These are phyloP conservation scores for Parastagonospora nodorum DNA, from an alignment of 2,329 filamentous ascomycete species.

Conservation along the genomic window DNA sequence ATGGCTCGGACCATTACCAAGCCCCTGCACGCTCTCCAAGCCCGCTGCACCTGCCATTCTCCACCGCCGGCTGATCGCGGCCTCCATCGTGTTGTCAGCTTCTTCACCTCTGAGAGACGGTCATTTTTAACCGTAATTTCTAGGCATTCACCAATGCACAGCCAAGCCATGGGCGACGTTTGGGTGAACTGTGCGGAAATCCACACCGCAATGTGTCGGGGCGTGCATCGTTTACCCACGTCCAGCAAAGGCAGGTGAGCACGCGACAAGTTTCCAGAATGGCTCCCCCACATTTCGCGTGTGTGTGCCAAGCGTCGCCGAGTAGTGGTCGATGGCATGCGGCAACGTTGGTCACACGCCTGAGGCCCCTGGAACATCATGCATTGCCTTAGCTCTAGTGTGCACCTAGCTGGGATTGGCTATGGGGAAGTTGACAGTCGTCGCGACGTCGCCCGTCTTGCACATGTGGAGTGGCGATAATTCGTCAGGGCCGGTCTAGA, in stretches of 20 bases:
- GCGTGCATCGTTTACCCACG: background rate
- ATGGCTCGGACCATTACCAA: constrained; percentile 8
- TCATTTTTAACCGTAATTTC: background rate
- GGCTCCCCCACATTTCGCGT: constrained; percentile 2
- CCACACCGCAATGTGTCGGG: background rate
- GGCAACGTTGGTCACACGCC: constrained; percentile 28
- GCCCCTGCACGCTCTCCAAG: constrained; percentile 10
- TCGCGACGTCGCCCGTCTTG: background rate
- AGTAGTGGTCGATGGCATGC: constrained; percentile 1
- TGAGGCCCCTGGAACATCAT: constrained; percentile 23
- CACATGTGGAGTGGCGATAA: background rate
- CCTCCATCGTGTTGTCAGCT: constrained; percentile 8
- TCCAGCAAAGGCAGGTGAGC: constrained; percentile 22
- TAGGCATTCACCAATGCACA: background rate
- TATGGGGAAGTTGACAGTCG: constrained; percentile 1
- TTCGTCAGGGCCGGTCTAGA: too few species aligned
- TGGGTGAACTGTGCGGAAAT: background rate
- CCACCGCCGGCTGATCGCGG: constrained; percentile 21
- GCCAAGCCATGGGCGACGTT: background rate
- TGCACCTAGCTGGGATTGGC: constrained; percentile 17
- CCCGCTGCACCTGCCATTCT: constrained; percentile 5
- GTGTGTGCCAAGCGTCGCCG: background rate
- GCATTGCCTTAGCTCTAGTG: constrained; percentile 11
- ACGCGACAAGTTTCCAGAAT: constrained; percentile 26
- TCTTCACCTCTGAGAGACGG: background rate